Evolutionary conservation across 148 eudicot species (phyloP), one percentile per base, ranked within the genome.

Genomic region (Vaccinium darrowii): DNA sequence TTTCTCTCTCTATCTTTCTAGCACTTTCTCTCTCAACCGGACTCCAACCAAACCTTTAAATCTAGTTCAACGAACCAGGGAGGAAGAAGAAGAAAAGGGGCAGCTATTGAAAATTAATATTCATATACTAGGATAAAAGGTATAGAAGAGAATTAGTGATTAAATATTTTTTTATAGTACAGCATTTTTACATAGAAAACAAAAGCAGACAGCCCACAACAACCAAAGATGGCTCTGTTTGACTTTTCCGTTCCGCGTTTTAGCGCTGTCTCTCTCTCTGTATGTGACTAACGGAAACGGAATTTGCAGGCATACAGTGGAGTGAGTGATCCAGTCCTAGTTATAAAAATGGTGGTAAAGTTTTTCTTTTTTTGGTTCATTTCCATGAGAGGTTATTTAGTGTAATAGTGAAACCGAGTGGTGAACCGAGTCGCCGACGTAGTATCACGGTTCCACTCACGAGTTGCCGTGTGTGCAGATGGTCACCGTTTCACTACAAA

Each of bases 1-100:
- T 15, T 5, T 23, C 39, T 63, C 75, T 81, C 85, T 56, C 54
- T 63, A 4, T 23, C 16, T 67, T 67, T 67, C 73, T 11, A 67
- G 39, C 73, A 25, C 16, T 67, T 67, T 67, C 57, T 72, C 85
- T 83, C 50, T 83, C 79, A 36, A 36, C 50, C 87, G 87, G 83
- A 85, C 83, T 12, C 69, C 14, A 80, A 13, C 60, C 21, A 16
- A 52, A 53, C 21, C 56, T 13, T 53, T 53, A 52, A 78, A 78
- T 78, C 43, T 78, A 25, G 62, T 78, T 78, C n/a, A 78, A 78
- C 21, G 12, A 78, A 78, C 62, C 81, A 78, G 81, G 25, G n/a
- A 12, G 81, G 25, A 52, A 53, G 81, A 51, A 77, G 80, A 25
- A 67, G 30, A 27, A 53, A 53, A 15, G 81, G 62, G 62, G 3